A percentile compares a stretch with the other conserved stretches of the same genome.
These are phyloP conservation scores for Aspergillus biplanus DNA, from an alignment of 495 filamentous ascomycete genomes.

Conservation along the genomic window DNA sequence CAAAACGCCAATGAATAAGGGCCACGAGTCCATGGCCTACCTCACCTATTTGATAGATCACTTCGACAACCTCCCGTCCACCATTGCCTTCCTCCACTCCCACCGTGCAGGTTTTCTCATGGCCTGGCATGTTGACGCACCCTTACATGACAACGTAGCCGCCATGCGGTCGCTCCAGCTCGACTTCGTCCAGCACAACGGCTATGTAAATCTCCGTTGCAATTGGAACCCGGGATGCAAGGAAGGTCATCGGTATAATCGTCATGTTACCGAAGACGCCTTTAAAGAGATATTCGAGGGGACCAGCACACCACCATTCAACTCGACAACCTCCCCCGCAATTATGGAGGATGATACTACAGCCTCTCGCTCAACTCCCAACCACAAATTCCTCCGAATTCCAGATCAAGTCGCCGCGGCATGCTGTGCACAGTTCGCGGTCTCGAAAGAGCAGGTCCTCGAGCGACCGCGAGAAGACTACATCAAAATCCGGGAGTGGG, in stretches of 20 bases:
- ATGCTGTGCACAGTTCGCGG: conserved; percentile 73
- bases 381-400: conserved; percentile 32
- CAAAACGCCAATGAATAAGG: conserved; percentile 62
- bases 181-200: conserved; percentile 56
- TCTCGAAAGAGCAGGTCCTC: conserved; percentile 56
- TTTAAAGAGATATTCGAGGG: conserved; percentile 60
- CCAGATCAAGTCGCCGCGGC: conserved; percentile 44
- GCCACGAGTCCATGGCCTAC: conserved; percentile 77
- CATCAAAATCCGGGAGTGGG: conserved; percentile 66
- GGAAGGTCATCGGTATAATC: conserved; percentile 51
- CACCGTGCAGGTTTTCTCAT: conserved; percentile 54
- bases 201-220: conserved; percentile 70
- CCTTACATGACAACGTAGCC: conserved; percentile 54
- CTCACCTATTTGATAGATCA: conserved; percentile 72
- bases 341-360: not conserved
- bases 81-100: conserved; percentile 69
- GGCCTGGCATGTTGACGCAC: conserved; percentile 67
- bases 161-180: conserved; percentile 56
- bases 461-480: conserved; percentile 61
- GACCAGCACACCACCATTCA: conserved; percentile 54
- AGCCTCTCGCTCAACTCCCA: too few species aligned
- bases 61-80: conserved; percentile 68
- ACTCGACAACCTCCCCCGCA: conserved; percentile 36
- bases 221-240: conserved; percentile 67
- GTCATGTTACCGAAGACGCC: conserved; percentile 58